Conservation (phyloP, 352 stramenopile genomes). For the Globisporangium lucens region DNA sequence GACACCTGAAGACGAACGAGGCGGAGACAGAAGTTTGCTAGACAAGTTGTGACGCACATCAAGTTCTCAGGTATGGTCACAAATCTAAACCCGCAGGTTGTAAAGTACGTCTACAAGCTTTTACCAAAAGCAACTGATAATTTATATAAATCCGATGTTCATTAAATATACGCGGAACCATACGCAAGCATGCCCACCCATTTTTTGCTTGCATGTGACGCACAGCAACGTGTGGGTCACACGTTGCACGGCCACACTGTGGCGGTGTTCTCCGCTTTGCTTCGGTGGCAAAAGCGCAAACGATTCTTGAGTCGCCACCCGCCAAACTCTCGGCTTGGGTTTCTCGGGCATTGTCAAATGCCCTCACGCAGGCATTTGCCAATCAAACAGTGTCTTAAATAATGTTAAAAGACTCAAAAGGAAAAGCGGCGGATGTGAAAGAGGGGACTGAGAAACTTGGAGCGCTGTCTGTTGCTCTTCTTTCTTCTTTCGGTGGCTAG, state of each 20-base stretch:
- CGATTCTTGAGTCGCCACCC: neutral
- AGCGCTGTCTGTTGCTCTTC: neutral
- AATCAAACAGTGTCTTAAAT: neutral
- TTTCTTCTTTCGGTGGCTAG: neutral
- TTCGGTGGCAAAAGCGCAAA: neutral
- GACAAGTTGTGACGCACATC: neutral
- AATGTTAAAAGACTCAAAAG: neutral
- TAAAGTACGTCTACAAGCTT: neutral
- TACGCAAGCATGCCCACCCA: neutral
- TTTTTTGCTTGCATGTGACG: too few species aligned
- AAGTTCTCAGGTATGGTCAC: neutral
- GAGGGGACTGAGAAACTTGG: neutral
- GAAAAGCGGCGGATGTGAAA: neutral
- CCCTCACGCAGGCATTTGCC: neutral
- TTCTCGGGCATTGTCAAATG: neutral
- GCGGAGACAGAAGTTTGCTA: neutral
- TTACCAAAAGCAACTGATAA: too few species aligned
- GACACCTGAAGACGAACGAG: constrained; percentile 8
- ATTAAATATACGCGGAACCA: neutral
- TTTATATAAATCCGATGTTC: neutral
- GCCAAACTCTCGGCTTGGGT: neutral
- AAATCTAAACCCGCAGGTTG: neutral
- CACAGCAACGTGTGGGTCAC: too few species aligned
- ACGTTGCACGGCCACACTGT: too few species aligned
- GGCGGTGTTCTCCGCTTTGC: neutral